Percentiles rank a stretch among this genome's conserved stretches.
Conservation (phyloP, 257 asterid genomes). For the Orobanche coerulescens region DNA sequence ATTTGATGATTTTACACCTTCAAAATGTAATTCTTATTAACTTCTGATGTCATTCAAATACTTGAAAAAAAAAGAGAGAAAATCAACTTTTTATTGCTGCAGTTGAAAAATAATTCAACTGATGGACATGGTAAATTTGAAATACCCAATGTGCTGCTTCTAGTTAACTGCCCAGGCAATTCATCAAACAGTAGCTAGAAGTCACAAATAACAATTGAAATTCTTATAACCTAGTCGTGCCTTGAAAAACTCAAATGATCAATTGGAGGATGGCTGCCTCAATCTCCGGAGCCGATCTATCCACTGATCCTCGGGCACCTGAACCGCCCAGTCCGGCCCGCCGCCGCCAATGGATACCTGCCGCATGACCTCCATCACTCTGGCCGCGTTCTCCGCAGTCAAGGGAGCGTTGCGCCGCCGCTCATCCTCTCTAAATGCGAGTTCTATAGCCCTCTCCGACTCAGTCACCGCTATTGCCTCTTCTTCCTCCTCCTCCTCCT, state of each 20-base stretch:
- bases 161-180: background rate
- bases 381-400: constrained; percentile 55
- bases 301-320: constrained; percentile 71
- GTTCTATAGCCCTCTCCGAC: constrained; percentile 40
- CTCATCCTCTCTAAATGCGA: constrained; percentile 72
- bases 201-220: background rate
- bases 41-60: too few species aligned
- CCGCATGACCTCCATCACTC: constrained; percentile 84
- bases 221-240: too few species aligned
- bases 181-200: background rate
- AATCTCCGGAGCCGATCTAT: constrained; percentile 40
- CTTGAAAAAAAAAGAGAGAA: too few species aligned
- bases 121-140: too few species aligned
- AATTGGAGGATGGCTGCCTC: constrained; percentile 28
- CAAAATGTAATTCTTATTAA: too few species aligned
- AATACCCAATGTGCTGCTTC: too few species aligned
- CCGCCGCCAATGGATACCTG: constrained; percentile 54
- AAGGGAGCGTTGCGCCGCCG: constrained; percentile 68
- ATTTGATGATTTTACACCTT: too few species aligned
- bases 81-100: too few species aligned
- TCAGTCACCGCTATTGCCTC: constrained; percentile 28
- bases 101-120: too few species aligned
- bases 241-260: background rate
- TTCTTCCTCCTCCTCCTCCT: constrained; percentile 35
- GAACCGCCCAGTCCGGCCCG: constrained; percentile 67